phyloP scores from a whole-genome alignment of 768 basidiomycete species.

The Termitomyces sp. region DNA sequence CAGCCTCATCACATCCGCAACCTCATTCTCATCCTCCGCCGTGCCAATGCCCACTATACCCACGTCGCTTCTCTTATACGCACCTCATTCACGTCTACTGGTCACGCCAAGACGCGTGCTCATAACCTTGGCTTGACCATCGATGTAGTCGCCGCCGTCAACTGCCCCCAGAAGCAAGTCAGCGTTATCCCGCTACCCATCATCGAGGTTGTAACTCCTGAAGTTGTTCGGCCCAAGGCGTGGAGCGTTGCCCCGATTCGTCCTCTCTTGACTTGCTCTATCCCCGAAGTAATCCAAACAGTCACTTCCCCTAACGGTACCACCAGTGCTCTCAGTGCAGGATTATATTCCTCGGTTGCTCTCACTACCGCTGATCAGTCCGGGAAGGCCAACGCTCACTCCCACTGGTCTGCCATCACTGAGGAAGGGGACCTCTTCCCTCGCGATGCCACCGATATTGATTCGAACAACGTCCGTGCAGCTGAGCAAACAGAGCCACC shows the following conservation, averaged over 20 bases:
- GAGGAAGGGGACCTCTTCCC: slow-evolving; percentile 8
- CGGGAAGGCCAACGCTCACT: slow-evolving; percentile 6
- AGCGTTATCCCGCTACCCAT: slow-evolving; percentile 37
- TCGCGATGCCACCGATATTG: slow-evolving; percentile 5
- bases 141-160: slow-evolving; percentile 37
- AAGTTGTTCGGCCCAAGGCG: slow-evolving; percentile 9
- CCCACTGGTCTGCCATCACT: slow-evolving; percentile 12
- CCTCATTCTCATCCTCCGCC: slow-evolving; percentile 37
- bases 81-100: slow-evolving; percentile 28
- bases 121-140: slow-evolving; percentile 39
- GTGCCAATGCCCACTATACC: slow-evolving; percentile 39
- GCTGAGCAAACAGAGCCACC: slow-evolving; percentile 5
- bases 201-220: slow-evolving; percentile 24
- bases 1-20: slow-evolving; percentile 26
- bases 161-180: slow-evolving; percentile 35
- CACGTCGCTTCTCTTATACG: slow-evolving; percentile 37
- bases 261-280: slow-evolving; percentile 22
- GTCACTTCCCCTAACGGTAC: slow-evolving; percentile 21
- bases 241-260: not conserved
- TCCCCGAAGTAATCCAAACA: slow-evolving; percentile 18
- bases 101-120: slow-evolving; percentile 50
- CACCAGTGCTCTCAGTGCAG: slow-evolving; percentile 11
- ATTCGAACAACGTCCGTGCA: slow-evolving; percentile 7
- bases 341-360: slow-evolving; percentile 5
- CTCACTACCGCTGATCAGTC: slow-evolving; percentile 6